Base-by-base conservation (phyloP, 352 stramenopile species). In the Pythium phragmiticola region DNA sequence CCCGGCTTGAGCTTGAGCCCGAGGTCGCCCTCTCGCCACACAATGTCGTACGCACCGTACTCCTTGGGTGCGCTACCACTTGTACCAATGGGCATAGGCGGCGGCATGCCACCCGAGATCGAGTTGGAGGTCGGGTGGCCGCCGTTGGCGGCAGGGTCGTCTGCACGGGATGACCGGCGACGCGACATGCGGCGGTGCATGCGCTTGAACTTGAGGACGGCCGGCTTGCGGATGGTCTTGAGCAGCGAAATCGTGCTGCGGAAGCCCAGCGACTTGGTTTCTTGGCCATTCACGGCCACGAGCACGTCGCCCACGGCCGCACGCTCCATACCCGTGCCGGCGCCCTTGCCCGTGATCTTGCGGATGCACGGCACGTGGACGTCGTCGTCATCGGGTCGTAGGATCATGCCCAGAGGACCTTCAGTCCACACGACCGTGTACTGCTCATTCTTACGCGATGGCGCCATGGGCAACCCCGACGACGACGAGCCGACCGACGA, bases 401-500 rank as follows among this genome's bases (percentile, higher is more conserved):
- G 70, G 65, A 95, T 94, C 84, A 95, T 94, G 8, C 87, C 87
- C 11, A 95, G 64, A 21, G 84, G 84, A 3, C 87, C 87, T 57
- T 95, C 87, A 0, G 78, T 90, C 87, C 87, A 95, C 56, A 94
- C 87, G 16, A 95, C 80, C 43, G 84, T 92, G 75, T 95, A 95
- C 76, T 91, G 82, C 62, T 95, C 87, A 39, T 83, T 77, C 70
- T 79, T 80, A 7, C 62, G 62, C 54, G 51, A 49, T 36, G 70
- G 69, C 7, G 74, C 66, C 43, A 75, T 61, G 26, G 72, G 61
- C 16, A 68, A 70, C 12, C 72, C 71, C 42, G 60, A 30, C 36
- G 13, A 61, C 0, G 39, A 73, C 66, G 47, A 87, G 66, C 12
- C 74, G 19, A 74, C 84, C 3, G 72, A 65, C 14, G 73, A 77